phyloP scores from a whole-genome alignment of 257 asterid species.

The Jacaranda mimosifolia region DNA sequence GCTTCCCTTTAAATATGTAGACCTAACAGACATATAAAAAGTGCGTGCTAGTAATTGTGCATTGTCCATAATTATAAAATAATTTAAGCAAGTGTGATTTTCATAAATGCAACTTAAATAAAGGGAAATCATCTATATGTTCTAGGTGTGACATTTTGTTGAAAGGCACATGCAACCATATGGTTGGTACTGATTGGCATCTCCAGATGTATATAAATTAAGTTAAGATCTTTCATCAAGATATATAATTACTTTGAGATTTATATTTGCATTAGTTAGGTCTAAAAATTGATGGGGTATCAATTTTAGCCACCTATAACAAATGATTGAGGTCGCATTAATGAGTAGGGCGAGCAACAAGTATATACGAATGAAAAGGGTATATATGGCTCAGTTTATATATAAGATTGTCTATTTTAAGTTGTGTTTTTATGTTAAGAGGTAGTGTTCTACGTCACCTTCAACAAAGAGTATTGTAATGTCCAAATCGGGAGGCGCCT shows the following conservation, averaged over 20 bases:
- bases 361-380: background rate
- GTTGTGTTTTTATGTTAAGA: too few species aligned
- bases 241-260: background rate
- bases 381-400: too few species aligned
- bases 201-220: background rate
- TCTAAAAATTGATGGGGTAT: slow-evolving; percentile 26
- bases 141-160: slow-evolving; percentile 13
- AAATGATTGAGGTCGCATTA: slow-evolving; percentile 18
- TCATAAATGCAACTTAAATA: slow-evolving; percentile 15
- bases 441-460: too few species aligned
- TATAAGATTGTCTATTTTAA: too few species aligned
- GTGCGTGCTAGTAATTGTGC: too few species aligned
- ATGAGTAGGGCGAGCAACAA: background rate
- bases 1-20: slow-evolving; percentile 30
- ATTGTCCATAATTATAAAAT: slow-evolving; percentile 10
- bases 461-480: too few species aligned
- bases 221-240: slow-evolving; percentile 3
- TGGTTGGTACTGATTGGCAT: slow-evolving; percentile 32
- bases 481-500: too few species aligned
- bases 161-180: slow-evolving; percentile 40
- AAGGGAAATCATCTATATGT: slow-evolving; percentile 13
- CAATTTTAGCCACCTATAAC: slow-evolving; percentile 17
- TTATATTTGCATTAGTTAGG: slow-evolving; percentile 10
- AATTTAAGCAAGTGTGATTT: slow-evolving; percentile 6
- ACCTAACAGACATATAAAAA: slow-evolving; percentile 10